Percentiles rank a stretch among this genome's conserved stretches.
These are phyloP conservation scores for Plectosphaerella plurivora DNA, from an alignment of 2,329 filamentous ascomycete species.

Conservation along the genomic window DNA sequence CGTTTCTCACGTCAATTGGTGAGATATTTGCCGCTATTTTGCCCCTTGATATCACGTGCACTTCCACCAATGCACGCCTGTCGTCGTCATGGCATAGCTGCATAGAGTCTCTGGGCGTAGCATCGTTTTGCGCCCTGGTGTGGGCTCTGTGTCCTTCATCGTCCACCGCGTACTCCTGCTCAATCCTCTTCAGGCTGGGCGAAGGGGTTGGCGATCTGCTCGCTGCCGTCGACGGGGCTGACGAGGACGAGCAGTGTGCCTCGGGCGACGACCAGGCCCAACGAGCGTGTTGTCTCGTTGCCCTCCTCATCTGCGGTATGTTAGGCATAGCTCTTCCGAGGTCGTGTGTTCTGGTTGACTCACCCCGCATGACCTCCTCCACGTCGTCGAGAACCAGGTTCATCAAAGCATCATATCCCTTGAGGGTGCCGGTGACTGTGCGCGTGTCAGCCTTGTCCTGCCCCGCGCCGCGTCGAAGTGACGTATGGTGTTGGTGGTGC, in stretches of 20 bases:
- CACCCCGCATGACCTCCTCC: conserved; percentile 84
- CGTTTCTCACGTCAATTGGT: no score
- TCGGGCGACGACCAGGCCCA: conserved; percentile 84
- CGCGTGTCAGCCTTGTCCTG: background rate
- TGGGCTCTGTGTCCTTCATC: background rate
- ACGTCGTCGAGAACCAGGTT: conserved; percentile 95
- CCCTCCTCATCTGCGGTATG: conserved; percentile 75
- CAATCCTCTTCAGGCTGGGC: conserved; percentile 65
- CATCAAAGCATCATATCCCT: conserved; percentile 97
- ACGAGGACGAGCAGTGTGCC: conserved; percentile 91
- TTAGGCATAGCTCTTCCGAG: conserved; percentile 2
- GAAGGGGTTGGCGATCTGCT: conserved; percentile 95
- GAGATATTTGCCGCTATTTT: no score
- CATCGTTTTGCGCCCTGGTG: background rate
- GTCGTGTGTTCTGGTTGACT: conserved; percentile 15
- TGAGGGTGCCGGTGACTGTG: conserved; percentile 79
- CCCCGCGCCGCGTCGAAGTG: background rate
- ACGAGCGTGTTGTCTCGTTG: conserved; percentile 73
- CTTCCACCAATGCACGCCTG: no score
- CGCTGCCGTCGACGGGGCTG: conserved; percentile 88
- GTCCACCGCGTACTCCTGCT: conserved; percentile 10
- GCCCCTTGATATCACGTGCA: no score
- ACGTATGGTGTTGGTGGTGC: conserved; percentile 13
- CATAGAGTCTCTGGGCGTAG: background rate
- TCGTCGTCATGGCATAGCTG: background rate